Evolutionary conservation across 2,329 filamentous ascomycete genomes (phyloP), one percentile per base, ranked within the genome.

Genomic region (Colletotrichum chlorophyti): DNA sequence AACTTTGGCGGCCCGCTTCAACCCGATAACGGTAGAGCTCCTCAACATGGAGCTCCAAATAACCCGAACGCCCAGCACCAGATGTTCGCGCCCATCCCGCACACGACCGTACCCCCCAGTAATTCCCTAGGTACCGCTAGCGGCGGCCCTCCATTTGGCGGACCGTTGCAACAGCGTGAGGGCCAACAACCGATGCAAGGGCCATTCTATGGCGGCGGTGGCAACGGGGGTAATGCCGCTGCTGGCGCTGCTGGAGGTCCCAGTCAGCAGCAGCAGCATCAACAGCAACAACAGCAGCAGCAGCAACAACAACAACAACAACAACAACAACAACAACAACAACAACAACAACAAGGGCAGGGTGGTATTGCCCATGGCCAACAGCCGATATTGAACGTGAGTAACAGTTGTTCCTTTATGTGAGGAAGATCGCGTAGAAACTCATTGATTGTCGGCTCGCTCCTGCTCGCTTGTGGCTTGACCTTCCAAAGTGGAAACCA

Each of bases 311-410:
- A n/a, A n/a, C n/a, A n/a, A n/a, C n/a, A n/a, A n/a, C n/a, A n/a
- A n/a, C n/a, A n/a, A n/a, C n/a, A n/a, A n/a, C n/a, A n/a, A n/a
- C n/a, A n/a, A n/a, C n/a, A n/a, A n/a, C n/a, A n/a, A n/a, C 90
- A 93, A 73, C 90, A 90, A 31, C 91, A 94, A 72, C 57, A 57
- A n/a, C 57, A 57, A 50, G 43, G 37, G 24, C 57, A 60, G 23
- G 52, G 55, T 19, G 55, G 57, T 32, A 60, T 60, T 45, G 51
- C 57, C 21, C 57, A 60, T 34, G 57, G 57, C 31, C 57, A 60
- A 21, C 91, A 95, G 70, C 91, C 91, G 5, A 96, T 96, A 65
- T 76, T 96, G 50, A 91, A 91, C 72, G 84, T 87, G 74, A 77
- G 83, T 74, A 63, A 48, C 35, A 19, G 38, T 51, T 55, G 15